Conservation (phyloP, 129 eudicot species). For the sunflower (Helianthus annuus) region DNA sequence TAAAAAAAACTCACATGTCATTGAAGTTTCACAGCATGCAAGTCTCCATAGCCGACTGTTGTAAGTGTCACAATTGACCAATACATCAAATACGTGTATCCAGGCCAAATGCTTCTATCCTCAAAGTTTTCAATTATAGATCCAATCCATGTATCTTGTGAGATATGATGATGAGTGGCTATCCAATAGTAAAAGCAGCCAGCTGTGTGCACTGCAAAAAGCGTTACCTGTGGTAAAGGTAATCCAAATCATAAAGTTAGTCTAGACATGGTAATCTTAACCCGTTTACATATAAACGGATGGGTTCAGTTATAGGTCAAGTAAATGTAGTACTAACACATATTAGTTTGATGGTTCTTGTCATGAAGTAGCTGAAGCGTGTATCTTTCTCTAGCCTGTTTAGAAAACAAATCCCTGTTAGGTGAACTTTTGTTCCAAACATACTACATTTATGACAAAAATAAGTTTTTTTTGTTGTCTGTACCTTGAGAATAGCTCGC, state of each 20-base stretch:
- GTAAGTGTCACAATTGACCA: constrained; percentile 90
- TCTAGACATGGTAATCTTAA: background rate
- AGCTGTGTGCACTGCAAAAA: constrained; percentile 73
- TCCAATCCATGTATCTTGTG: constrained; percentile 74
- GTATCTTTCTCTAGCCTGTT: constrained; percentile 85
- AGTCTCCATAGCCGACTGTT: constrained; percentile 85
- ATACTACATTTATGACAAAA: background rate
- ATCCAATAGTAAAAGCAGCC: constrained; percentile 84
- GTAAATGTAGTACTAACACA: constrained; percentile 42
- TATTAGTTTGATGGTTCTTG: constrained; percentile 67
- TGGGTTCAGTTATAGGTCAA: constrained; percentile 5
- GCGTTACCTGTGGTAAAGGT: constrained; percentile 54
- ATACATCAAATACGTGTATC: constrained; percentile 79
- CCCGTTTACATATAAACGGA: background rate
- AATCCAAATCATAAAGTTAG: background rate
- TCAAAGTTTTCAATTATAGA: constrained; percentile 45
- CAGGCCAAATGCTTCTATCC: constrained; percentile 66
- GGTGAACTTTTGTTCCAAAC: background rate
- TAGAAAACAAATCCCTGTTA: constrained; percentile 21
- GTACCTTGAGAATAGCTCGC: constrained; percentile 76
- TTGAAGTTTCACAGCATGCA: constrained; percentile 40
- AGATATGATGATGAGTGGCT: constrained; percentile 48
- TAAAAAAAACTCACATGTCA: too few relatives aligned
- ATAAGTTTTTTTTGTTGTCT: background rate
- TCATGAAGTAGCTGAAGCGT: constrained; percentile 85